These are phyloP conservation scores for Vishniacozyma victoriae DNA, from an alignment of 768 basidiomycete species.

Conservation along the genomic window DNA sequence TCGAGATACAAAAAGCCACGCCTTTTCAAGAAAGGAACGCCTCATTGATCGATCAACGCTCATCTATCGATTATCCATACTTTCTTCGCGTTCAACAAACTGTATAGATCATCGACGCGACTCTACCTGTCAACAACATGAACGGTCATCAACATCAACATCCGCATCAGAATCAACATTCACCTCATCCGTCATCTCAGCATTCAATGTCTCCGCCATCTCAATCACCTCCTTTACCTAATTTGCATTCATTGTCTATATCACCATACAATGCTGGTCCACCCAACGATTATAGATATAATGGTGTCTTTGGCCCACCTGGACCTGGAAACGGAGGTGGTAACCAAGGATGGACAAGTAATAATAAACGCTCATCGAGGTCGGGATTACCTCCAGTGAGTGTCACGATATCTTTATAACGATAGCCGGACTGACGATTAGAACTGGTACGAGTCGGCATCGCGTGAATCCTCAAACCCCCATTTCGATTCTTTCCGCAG, in stretches of 20 bases:
- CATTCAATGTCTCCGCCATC: conserved; percentile 7
- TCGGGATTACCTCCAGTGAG: conserved; percentile 25
- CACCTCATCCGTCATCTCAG: conserved; percentile 4
- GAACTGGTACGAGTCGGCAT: conserved; percentile 36
- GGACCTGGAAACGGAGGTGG: conserved; percentile 5
- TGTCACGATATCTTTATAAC: not conserved
- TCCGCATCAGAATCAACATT: conserved; percentile 4
- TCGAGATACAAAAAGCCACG: too few species aligned
- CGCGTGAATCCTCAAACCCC: conserved; percentile 26
- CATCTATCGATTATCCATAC: too few species aligned
- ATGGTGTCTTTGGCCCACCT: conserved; percentile 40
- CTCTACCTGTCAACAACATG: not conserved
- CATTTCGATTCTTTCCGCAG: conserved; percentile 33
- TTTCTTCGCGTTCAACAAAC: too few species aligned
- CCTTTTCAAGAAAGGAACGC: too few species aligned
- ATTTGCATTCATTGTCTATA: conserved; percentile 31
- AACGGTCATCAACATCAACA: too few species aligned
- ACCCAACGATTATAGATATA: conserved; percentile 24
- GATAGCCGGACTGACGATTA: conserved; percentile 1
- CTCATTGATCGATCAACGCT: too few species aligned
- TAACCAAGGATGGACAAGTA: conserved; percentile 18
- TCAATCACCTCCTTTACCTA: conserved; percentile 33
- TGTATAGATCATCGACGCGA: conserved; percentile 1
- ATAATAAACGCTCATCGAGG: conserved; percentile 21
- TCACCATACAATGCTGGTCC: conserved; percentile 16